Evolutionary conservation across 2,329 filamentous ascomycete species (phyloP), one percentile per base, ranked within the genome.

Genomic region (Fusarium sp.): DNA sequence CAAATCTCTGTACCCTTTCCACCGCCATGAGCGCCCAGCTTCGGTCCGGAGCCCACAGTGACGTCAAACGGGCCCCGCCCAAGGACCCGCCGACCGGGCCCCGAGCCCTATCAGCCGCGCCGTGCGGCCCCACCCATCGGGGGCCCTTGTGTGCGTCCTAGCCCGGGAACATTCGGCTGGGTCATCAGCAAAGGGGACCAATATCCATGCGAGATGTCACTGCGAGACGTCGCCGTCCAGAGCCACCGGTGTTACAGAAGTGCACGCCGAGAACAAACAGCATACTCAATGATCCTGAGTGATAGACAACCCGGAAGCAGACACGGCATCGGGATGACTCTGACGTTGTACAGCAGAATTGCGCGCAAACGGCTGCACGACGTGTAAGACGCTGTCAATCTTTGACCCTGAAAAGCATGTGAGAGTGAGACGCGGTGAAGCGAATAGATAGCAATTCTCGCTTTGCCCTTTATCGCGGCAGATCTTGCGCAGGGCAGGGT

Each of bases 71-170:
- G 25, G 42, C 16, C 54, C 70, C 69, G 65, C 71, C 60, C 62
- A 67, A 58, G 56, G 58, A 53, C 58, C 66, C 56, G 34, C 62
- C 58, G 58, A 54, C 70, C 69, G 69, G 72, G 58, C 61, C 66
- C 69, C 68, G 68, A 73, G 51, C 56, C 60, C 75, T 77, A 77
- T 78, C 73, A 75, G 66, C 67, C 75, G 65, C 68, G 59, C 68
- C 57, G 49, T 40, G 51, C 74, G 74, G 73, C 68, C 71, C 75
- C 77, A 65, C 70, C 70, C 54, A 14, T 11, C 50, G 59, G 57
- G 61, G 53, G 27, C 16, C 40, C 42, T 27, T 63, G 51, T 46
- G 34, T 46, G 23, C 31, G 29, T 31, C 40, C 44, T 27, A 56
- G 25, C 40, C 55, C 58, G 54, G 44, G 38, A 61, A 72, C 53